phyloP scores from a whole-genome alignment of 139 green algal species.

The Closterium sp. region DNA sequence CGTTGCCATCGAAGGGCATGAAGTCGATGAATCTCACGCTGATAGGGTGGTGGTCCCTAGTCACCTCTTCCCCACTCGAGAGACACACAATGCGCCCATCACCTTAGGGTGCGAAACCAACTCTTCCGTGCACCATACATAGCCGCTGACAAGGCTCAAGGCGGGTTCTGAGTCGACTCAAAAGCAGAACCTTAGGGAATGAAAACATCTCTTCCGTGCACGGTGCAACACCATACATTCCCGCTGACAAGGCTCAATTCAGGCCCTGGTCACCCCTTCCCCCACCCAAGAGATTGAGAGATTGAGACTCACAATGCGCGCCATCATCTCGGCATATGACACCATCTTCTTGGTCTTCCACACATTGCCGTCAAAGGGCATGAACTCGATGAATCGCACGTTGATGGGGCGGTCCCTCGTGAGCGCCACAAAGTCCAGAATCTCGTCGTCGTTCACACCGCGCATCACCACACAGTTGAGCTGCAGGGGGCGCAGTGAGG shows the following conservation, averaged over 20 bases:
- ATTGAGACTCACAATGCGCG: constrained; percentile 14
- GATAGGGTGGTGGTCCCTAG: constrained; percentile 73
- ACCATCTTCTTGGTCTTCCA: constrained; percentile 86
- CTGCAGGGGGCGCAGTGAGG: constrained; percentile 54
- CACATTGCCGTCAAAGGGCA: constrained; percentile 99
- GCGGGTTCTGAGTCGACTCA: no score
- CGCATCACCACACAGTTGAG: constrained; percentile 98
- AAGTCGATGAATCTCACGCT: constrained; percentile 99
- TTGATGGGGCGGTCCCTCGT: constrained; percentile 83
- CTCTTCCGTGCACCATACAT: no score
- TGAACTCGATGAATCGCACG: constrained; percentile 99
- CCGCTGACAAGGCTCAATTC: no score
- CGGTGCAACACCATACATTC: no score
- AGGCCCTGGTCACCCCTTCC: no score
- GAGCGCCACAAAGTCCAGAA: constrained; percentile 90
- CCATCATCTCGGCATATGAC: constrained; percentile 76
- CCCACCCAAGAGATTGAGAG: no score
- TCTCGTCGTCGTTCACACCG: constrained; percentile 95
- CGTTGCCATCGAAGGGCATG: constrained; percentile 99
- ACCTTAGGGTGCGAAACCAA: no score
- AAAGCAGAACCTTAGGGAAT: no score
- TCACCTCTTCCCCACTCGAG: no score
- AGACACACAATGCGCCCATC: no score
- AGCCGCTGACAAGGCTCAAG: no score
- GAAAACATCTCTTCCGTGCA: no score